phyloP scores from a whole-genome alignment of 139 green algal species.

The Coccomyxa sp. region DNA sequence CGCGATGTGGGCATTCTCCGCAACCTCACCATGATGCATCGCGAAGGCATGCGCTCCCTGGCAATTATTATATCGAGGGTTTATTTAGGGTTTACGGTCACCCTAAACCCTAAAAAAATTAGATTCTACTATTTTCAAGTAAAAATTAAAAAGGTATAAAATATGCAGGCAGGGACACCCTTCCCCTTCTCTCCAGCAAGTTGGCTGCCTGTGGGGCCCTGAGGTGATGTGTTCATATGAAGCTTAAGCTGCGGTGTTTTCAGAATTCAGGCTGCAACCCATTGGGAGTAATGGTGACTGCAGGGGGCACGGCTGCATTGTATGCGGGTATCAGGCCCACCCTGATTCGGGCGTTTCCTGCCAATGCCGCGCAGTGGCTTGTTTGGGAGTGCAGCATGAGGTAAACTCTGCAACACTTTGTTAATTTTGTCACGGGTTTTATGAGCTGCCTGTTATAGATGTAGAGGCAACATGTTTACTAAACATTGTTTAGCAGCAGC shows the following conservation, averaged over 20 bases:
- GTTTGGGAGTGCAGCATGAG: constrained; percentile 45
- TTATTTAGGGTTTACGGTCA: neutral
- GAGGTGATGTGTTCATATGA: too few relatives aligned
- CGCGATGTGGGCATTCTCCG: constrained; percentile 44
- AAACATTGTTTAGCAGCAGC: neutral
- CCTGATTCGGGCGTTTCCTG: constrained; percentile 67
- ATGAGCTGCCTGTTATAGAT: neutral
- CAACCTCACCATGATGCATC: constrained; percentile 46
- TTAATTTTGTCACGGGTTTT: neutral
- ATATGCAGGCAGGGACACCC: neutral
- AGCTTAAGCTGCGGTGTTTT: too few relatives aligned
- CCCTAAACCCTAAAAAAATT: neutral
- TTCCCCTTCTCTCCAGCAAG: too few relatives aligned
- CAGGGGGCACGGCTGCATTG: constrained; percentile 41
- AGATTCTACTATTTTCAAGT: neutral
- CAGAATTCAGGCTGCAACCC: too few relatives aligned
- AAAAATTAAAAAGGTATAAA: neutral
- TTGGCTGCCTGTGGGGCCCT: too few relatives aligned
- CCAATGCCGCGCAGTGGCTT: constrained; percentile 78
- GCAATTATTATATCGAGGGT: neutral
- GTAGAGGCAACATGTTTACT: neutral
- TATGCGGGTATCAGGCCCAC: constrained; percentile 65
- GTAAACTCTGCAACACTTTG: neutral
- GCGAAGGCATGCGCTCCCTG: constrained; percentile 14
- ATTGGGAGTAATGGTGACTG: neutral